Base-by-base conservation (phyloP, 441 rosid genomes). In the Codiaeum variegatum region DNA sequence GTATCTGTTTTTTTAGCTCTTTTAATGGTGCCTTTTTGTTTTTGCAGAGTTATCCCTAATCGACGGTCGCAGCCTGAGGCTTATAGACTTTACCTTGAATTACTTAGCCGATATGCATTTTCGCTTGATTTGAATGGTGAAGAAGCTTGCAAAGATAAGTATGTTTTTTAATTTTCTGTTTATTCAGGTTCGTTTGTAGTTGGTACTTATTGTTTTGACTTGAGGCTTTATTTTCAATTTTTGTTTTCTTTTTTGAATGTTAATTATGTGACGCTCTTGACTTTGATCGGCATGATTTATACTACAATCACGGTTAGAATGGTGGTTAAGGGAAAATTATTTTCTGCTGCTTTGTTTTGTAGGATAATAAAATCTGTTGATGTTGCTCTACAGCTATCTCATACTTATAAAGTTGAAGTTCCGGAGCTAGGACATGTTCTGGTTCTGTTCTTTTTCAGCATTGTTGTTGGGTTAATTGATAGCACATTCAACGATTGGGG, bases 1-100 rank as follows among this genome's bases (percentile, higher is more conserved):
- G 1, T 18, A n/a, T 46, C 3, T 28, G 0, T 10, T 21, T 19
- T 1, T 1, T 47, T 32, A n/a, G 1, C 24, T 21, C 1, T 29
- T 13, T 54, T 32, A 7, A 44, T n/a, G 6, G 6, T 13, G 23
- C 31, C 19, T 19, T 36, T 34, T 8, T 38, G 10, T 64, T 62
- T 74, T 44, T 66, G 29, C 72, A 84, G 87, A 68, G 81, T 87
- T 47, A 77, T 89, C 70, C 89, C 90, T 49, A 46, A 76, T 74
- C 85, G 91, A 3, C 75, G 73, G 42, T 76, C 88, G 60, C 90
- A 86, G 15, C 94, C 91, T 2, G 85, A 82, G 78, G 88, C 91
- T 3, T 86, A 76, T 66, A 74, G 91, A 42, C 84, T 87, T 54
- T 89, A 74, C 64, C 91, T 89, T 31, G 85, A 89, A 51, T 88